Base-by-base conservation (phyloP, 768 basidiomycete genomes). In the Tylopilus sp. region DNA sequence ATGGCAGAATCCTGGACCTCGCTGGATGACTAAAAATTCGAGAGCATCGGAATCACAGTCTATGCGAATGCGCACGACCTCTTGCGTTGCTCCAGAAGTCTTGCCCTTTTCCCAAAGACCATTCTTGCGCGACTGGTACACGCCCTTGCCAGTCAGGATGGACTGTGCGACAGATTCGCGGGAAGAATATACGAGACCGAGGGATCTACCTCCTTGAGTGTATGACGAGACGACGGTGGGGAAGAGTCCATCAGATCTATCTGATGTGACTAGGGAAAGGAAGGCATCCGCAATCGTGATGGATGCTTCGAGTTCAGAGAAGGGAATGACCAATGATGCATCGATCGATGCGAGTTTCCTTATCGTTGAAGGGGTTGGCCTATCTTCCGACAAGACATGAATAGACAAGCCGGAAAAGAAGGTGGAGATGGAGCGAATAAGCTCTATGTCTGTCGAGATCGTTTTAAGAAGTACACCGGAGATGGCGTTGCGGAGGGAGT, bases 91-190 rank as follows among this genome's bases (percentile, higher is more conserved):
- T 14, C 96, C 96, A 16, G 92, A 95, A 0, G 94, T 95, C 73
- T 92, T 95, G 16, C 97, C 97, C 68, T 99, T 99, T 46, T 89
- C 77, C 97, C 97, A 99, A 29, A 98, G 74, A 16, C 95, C 95
- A 63, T 96, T 92, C 66, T 91, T 93, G 55, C 97, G 84, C 19
- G 95, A 98, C 67, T 98, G 94, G 67, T 99, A 99, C 13, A 96
- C 87, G 16, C 97, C 97, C 65, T 86, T 87, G 25, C 93, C 92
- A 3, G 92, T 86, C 33, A 84, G 55, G 67, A 99, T 92, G 60
- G 89, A 88, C 68, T 95, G 91, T 45, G 79, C 80, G 61, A 98
- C 78, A 6, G 94, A 96, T 60, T 88, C 85, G 47, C 70, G 62
- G 21, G 96, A 98, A 12, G 97, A 98, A 74, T 99, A 99, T 31